A percentile compares a stretch with the other conserved stretches of the same genome.
Evolutionary conservation across 371 early-diverging fungal genomes (phyloP).

Genomic region (Rhizopus sp.): DNA sequence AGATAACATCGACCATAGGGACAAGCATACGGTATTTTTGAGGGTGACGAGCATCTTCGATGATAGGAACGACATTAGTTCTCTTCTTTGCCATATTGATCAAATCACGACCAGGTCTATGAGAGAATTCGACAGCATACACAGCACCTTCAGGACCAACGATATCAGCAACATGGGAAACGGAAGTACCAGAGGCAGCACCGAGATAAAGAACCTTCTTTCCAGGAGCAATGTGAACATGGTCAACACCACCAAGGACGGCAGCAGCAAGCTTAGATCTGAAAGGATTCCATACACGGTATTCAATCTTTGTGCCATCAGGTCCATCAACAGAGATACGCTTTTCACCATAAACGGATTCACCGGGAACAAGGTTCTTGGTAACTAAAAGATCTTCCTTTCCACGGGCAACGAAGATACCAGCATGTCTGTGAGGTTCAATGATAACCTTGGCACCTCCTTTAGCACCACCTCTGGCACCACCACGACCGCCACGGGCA

Average conservation of each 20-base stretch:
- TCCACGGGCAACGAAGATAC: conserved; percentile 97
- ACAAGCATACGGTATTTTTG: conserved; percentile 99
- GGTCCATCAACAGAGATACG: conserved; percentile 94
- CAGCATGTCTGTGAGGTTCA: conserved; percentile 97
- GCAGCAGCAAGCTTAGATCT: conserved; percentile 99
- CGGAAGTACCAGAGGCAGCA: conserved; percentile 99
- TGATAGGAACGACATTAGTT: conserved; percentile 99
- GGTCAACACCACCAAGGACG: conserved; percentile 98
- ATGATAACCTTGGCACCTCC: conserved; percentile 94
- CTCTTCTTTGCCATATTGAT: conserved; percentile 99
- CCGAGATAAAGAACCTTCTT: conserved; percentile 99
- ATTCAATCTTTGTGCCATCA: conserved; percentile 98
- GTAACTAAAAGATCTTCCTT: conserved; percentile 99
- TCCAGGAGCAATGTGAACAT: conserved; percentile 97
- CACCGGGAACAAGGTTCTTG: conserved; percentile 98
- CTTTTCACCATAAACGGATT: conserved; percentile 99
- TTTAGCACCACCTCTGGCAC: conserved; percentile 72
- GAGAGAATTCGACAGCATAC: conserved; percentile 99
- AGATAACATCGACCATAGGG: conserved; percentile 99
- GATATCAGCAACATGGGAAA: conserved; percentile 99
- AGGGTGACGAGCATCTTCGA: conserved; percentile 99
- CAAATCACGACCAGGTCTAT: conserved; percentile 99
- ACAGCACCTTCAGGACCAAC: conserved; percentile 99
- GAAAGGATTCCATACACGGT: conserved; percentile 99
- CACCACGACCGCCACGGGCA: conserved; percentile 65